These are phyloP conservation scores for Hexamita inflata DNA, from an alignment of 208 protist species.

Conservation along the genomic window DNA sequence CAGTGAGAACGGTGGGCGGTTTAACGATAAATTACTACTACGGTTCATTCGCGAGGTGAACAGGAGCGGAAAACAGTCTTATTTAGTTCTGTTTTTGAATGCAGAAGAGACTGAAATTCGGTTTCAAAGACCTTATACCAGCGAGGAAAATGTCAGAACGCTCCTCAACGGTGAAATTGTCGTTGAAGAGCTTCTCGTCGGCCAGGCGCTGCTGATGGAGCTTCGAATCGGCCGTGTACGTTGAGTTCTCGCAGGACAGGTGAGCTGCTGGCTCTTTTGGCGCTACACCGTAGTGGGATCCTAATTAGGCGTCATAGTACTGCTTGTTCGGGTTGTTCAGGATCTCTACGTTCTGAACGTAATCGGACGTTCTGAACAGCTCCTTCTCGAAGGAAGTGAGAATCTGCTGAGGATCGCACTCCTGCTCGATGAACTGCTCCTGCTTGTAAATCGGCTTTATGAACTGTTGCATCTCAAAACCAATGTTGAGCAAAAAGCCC, in stretches of 20 bases:
- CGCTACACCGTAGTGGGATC: too few species aligned
- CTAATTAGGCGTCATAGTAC: background rate
- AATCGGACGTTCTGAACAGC: conserved; percentile 9
- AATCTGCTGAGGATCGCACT: background rate
- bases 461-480: background rate
- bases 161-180: background rate
- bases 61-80: background rate
- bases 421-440: background rate
- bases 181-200: conserved; percentile 7
- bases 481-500: background rate
- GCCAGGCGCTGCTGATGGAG: background rate
- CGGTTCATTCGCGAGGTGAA: background rate
- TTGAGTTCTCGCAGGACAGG: background rate
- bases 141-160: background rate
- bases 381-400: conserved; percentile 27
- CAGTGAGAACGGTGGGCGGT: background rate
- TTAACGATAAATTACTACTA: background rate
- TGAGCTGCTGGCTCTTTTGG: background rate
- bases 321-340: background rate
- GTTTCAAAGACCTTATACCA: background rate
- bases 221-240: background rate
- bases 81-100: background rate
- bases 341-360: background rate
- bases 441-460: conserved; percentile 6
- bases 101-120: conserved; percentile 2